phyloP scores from a whole-genome alignment of 2,329 filamentous ascomycete species.

The Delphinella strobiligena region DNA sequence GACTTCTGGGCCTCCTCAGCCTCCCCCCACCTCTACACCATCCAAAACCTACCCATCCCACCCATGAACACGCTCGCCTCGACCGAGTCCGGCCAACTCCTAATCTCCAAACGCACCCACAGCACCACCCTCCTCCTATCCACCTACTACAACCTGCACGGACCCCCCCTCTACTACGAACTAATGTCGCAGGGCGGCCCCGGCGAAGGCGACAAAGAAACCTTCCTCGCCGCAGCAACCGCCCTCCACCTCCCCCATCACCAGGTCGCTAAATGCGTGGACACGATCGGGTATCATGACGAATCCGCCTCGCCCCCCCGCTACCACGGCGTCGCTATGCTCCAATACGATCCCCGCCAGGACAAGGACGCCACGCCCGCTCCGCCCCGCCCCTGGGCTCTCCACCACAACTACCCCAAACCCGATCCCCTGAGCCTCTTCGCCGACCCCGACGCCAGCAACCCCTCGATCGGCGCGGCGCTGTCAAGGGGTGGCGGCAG shows the following conservation, averaged over 20 bases:
- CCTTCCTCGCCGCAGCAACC: constrained; percentile 24
- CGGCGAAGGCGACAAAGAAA: constrained; percentile 41
- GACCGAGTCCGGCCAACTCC: constrained; percentile 33
- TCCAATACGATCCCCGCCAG: constrained; percentile 12
- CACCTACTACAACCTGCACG: constrained; percentile 38
- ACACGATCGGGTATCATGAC: constrained; percentile 9
- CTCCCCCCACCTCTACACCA: constrained; percentile 26
- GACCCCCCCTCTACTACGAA: constrained; percentile 33
- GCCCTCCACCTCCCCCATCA: constrained; percentile 14
- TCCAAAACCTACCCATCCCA: constrained; percentile 23
- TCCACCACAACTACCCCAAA: constrained; percentile 19
- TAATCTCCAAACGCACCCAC: constrained; percentile 33
- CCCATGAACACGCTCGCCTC: constrained; percentile 14
- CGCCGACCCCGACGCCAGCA: constrained; percentile 8
- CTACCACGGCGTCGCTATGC: constrained; percentile 11
- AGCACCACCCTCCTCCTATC: constrained; percentile 31
- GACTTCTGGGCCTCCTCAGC: constrained; percentile 34
- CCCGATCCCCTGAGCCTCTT: constrained; percentile 19
- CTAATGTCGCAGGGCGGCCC: constrained; percentile 35
- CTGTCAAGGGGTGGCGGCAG: constrained; percentile 7
- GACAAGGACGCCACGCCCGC: background rate
- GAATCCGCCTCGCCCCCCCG: background rate
- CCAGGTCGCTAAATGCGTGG: constrained; percentile 21
- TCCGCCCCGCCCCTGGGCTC: constrained; percentile 10
- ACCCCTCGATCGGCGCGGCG: constrained; percentile 5